A percentile compares a stretch with the other conserved stretches of the same genome.
These are phyloP conservation scores for Podospora bellae-mahoneyi DNA, from an alignment of 495 filamentous ascomycete genomes.

Conservation along the genomic window DNA sequence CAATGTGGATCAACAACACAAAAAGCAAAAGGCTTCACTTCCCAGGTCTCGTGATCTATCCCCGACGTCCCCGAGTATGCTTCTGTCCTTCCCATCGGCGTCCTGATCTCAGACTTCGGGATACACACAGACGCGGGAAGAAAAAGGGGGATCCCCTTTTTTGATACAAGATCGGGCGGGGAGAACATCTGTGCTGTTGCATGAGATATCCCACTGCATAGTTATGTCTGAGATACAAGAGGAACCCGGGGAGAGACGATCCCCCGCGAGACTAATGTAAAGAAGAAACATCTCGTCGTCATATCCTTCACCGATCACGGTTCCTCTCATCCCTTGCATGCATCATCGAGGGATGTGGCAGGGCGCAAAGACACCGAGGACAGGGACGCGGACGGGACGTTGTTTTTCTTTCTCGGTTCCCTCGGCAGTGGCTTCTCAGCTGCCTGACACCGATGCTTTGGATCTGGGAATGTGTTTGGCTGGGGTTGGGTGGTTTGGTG, in stretches of 20 bases:
- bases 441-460: background rate
- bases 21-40: background rate
- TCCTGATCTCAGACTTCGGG: background rate
- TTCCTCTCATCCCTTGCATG: background rate
- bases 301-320: background rate
- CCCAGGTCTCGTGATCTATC: background rate
- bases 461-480: background rate
- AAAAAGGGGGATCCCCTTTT: background rate
- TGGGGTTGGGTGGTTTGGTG: background rate
- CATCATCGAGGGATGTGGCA: background rate
- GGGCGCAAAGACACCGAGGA: background rate
- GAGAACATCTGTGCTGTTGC: background rate
- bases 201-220: no score
- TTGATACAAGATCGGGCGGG: background rate
- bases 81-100: background rate
- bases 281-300: background rate
- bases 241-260: background rate
- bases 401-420: background rate
- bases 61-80: background rate
- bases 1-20: background rate
- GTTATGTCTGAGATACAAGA: background rate
- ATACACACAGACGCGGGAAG: background rate
- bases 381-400: background rate
- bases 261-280: background rate
- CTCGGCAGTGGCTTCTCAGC: background rate